Evolutionary conservation across 139 green algal genomes (phyloP), one percentile per base, ranked within the genome.

Genomic region (Chlorella sp.): DNA sequence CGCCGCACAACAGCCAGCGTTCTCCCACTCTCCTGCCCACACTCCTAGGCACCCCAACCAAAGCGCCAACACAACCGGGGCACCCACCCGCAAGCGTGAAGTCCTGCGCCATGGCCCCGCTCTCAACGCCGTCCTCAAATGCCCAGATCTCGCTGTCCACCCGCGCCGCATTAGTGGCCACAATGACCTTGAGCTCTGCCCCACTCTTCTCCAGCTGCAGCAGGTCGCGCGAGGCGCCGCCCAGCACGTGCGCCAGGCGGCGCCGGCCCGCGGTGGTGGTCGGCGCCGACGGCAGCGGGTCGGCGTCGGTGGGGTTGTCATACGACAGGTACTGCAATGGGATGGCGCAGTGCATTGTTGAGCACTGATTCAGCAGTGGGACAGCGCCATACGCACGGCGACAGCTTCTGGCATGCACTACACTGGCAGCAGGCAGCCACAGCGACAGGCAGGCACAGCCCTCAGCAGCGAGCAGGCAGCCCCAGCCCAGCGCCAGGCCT

Each of bases 101-200:
- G 81, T 86, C 81, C 15, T 28, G 9, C 80, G 95, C 92, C 82
- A 99, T 81, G 57, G 36, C 56, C 18, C 93, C 89, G 95, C 95
- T 98, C 57, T 95, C 82, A 13, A 99, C 38, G 17, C 94, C 94
- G 5, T 72, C 74, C 84, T 98, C 98, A 84, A 98, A 98, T 3
- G 94, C 64, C 6, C 26, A 23, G 41, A 86, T 86, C 81, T 86
- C 81, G n/a, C 28, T 60, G 69, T 51, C 30, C 23, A 55, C 39
- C 12, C 81, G 69, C 28, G 39, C 55, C 36, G 4, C 32, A 55
- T 55, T 57, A 18, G 81, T 86, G 32, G 34, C 56, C 69, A 86
- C 51, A 11, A 62, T 28, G 20, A 86, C 51, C 34, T 63, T 60
- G 4, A 86, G 69, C 81, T 72, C 56, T 3, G 70, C 81, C 21